Percentiles rank a stretch among this genome's conserved stretches.
Conservation (phyloP, 2,329 filamentous ascomycete species). For the Phyllosticta citribraziliensis region DNA sequence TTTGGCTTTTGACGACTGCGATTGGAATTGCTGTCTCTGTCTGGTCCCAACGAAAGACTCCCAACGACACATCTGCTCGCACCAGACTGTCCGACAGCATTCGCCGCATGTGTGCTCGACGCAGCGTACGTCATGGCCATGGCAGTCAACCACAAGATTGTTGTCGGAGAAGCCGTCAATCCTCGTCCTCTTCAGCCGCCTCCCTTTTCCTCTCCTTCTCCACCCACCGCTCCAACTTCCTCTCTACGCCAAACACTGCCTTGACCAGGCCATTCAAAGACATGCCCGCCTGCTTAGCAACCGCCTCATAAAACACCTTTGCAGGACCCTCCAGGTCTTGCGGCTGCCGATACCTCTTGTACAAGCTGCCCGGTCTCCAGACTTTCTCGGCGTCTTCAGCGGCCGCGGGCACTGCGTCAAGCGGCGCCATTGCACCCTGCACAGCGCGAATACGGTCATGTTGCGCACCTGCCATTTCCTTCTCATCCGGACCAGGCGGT, state of each 20-base stretch:
- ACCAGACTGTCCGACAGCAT: too few species aligned
- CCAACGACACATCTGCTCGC: too few species aligned
- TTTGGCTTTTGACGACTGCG: background rate
- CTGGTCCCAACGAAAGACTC: too few species aligned
- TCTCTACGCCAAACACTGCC: constrained; percentile 42
- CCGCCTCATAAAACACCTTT: constrained; percentile 41
- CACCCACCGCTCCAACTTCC: constrained; percentile 9
- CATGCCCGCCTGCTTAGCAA: constrained; percentile 41
- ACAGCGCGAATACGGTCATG: constrained; percentile 31
- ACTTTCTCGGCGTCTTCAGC: constrained; percentile 17
- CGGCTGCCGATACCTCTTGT: constrained; percentile 39
- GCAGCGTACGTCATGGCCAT: too few species aligned
- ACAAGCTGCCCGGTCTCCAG: constrained; percentile 39
- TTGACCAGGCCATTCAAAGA: constrained; percentile 40
- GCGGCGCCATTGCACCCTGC: constrained; percentile 32
- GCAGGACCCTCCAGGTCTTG: constrained; percentile 36
- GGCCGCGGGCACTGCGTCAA: constrained; percentile 28
- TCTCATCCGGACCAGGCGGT: constrained; percentile 2
- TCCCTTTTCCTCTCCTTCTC: background rate
- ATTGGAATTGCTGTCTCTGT: too few species aligned
- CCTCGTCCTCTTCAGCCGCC: background rate
- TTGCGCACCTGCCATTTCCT: constrained; percentile 17
- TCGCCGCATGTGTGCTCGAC: too few species aligned
- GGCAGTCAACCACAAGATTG: too few species aligned
- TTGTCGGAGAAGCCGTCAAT: background rate